phyloP scores from a whole-genome alignment of 1,284 basidiomycete species.

The Athelia sp. region DNA sequence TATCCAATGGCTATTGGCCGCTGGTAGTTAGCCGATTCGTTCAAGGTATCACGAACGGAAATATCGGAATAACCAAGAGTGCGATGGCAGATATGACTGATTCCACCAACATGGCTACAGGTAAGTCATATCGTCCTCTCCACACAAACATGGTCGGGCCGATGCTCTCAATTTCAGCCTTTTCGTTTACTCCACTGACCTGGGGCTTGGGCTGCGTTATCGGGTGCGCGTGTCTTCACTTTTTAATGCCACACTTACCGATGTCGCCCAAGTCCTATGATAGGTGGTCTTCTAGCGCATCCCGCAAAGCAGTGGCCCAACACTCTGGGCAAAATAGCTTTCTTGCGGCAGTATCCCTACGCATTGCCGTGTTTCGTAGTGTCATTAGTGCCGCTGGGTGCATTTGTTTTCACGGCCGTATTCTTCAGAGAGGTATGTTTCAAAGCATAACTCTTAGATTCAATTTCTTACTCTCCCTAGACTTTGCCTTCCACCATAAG shows the following conservation, averaged over 20 bases:
- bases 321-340: constrained; percentile 20
- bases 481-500: no score
- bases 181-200: constrained; percentile 33
- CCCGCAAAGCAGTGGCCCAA: constrained; percentile 36
- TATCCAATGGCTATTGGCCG: constrained; percentile 33
- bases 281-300: constrained; percentile 36
- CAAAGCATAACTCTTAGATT: no score
- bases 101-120: constrained; percentile 38
- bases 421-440: constrained; percentile 29
- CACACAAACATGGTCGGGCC: no score
- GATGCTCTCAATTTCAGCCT: constrained; percentile 12
- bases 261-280: constrained; percentile 25
- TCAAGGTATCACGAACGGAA: constrained; percentile 41
- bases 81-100: constrained; percentile 36
- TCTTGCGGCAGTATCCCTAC: constrained; percentile 33
- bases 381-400: constrained; percentile 20
- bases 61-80: constrained; percentile 34
- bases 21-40: constrained; percentile 34
- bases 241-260: neutral
- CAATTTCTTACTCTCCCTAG: no score
- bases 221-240: constrained; percentile 21
- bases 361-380: constrained; percentile 35
- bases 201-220: constrained; percentile 36
- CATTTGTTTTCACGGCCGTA: constrained; percentile 22
- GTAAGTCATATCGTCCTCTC: no score